Evolutionary conservation across 306 rosid species (phyloP), one percentile per base, ranked within the genome.

Genomic region (Quercus dentata): DNA sequence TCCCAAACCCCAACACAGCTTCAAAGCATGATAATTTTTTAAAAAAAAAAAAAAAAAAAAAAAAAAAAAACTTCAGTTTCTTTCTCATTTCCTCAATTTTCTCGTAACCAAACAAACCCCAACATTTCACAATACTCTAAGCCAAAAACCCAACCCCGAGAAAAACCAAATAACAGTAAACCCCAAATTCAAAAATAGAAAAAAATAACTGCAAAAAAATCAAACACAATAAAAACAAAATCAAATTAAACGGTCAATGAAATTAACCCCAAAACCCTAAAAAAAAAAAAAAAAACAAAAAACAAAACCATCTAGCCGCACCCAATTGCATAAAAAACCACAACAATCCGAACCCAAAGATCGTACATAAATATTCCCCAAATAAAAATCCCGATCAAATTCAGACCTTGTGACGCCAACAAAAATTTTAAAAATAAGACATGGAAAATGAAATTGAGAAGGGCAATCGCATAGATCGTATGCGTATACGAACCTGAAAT

Each of bases 401-500:
- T 85, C 85, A 81, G 71, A 84, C 79, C 88, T 81, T 80, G 86
- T 61, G 76, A 74, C 62, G 74, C 41, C 25, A 54, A 71, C 5
- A 72, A 79, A 46, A 73, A 56, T 31, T 54, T 4, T 58, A 23
- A 44, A 56, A 65, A 35, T 7, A 69, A 41, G 62, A 70, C 18
- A 69, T 31, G 51, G 64, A 75, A n/a, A 59, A 56, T 62, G 64
- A 55, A 81, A 30, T 28, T 64, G 49, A 65, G 55, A 31, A 81
- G 59, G 69, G 33, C 80, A 85, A 49, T 81, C 80, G 68, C n/a
- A 51, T 76, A 85, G 94, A 92, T 91, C 94, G 87, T 85, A 74
- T 68, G 74, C 88, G 86, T 77, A 72, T 77, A 89, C 88, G 76
- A 85, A 95, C 98, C 98, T 91, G 88, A 85, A 85, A 80, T 86